Percentiles rank a stretch among this genome's conserved stretches.
phyloP scores from a whole-genome alignment of 2,329 filamentous ascomycete genomes.

The Exophiala aquamarina region DNA sequence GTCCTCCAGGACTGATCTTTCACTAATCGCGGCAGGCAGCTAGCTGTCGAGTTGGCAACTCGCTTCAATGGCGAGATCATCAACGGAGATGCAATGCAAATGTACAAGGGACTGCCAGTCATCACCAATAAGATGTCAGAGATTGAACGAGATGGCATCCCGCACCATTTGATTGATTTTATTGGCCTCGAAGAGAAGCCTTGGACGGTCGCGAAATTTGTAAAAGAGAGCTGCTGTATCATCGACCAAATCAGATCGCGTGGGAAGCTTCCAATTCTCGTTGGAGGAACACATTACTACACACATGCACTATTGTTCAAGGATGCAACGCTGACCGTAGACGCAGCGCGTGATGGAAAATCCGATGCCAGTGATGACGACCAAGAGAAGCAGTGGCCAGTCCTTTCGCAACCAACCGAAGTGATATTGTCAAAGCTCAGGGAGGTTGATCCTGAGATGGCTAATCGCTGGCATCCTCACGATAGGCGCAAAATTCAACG shows the following conservation, averaged over 20 bases:
- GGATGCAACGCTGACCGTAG: conserved; percentile 58
- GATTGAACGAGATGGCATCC: conserved; percentile 74
- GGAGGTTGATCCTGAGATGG: conserved; percentile 86
- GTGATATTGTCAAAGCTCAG: conserved; percentile 70
- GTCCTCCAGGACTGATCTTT: background rate
- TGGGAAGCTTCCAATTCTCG: conserved; percentile 81
- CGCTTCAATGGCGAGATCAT: conserved; percentile 89
- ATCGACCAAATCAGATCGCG: conserved; percentile 77
- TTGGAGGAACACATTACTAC: conserved; percentile 96
- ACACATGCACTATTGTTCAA: conserved; percentile 84
- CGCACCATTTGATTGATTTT: conserved; percentile 83
- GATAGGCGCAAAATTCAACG: conserved; percentile 86
- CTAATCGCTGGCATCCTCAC: conserved; percentile 88
- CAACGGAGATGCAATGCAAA: conserved; percentile 97
- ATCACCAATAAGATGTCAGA: conserved; percentile 89
- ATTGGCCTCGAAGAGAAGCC: conserved; percentile 74
- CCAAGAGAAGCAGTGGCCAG: conserved; percentile 47
- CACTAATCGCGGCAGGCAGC: conserved; percentile 52
- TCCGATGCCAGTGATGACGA: conserved; percentile 31
- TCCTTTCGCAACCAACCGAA: conserved; percentile 70
- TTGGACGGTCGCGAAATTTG: conserved; percentile 81
- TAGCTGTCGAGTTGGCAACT: conserved; percentile 83
- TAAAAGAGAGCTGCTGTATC: conserved; percentile 63
- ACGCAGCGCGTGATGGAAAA: conserved; percentile 25
- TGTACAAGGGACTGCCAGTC: conserved; percentile 87